Percentiles rank a stretch among this genome's conserved stretches.
Evolutionary conservation across 129 eudicot species (phyloP).

Genomic region (Lactuca sativa): DNA sequence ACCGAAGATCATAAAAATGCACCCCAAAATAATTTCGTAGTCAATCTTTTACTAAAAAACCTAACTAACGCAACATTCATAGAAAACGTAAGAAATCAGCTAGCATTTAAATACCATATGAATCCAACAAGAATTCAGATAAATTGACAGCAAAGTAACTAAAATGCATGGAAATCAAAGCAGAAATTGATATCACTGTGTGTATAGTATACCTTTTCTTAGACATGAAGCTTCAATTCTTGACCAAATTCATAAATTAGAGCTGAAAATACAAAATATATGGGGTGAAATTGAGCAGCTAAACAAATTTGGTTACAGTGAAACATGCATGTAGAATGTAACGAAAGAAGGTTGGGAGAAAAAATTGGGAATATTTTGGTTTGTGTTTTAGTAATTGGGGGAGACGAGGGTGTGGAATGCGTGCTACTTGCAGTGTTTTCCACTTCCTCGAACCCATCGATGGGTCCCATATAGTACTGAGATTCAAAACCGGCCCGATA

Average conservation of each 20-base stretch:
- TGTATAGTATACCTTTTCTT: neutral
- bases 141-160: conserved; percentile 17
- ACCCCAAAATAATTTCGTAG: neutral
- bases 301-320: neutral
- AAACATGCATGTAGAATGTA: conserved; percentile 23
- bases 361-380: conserved; percentile 16
- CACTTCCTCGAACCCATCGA: conserved; percentile 33
- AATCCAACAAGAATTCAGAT: neutral
- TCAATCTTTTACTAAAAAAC: conserved; percentile 8
- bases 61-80: neutral
- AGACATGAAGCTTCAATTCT: conserved; percentile 19
- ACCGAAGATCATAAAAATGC: conserved; percentile 17
- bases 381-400: neutral
- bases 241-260: conserved; percentile 1
- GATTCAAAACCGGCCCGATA: neutral
- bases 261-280: neutral
- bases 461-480: conserved; percentile 16
- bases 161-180: conserved; percentile 16
- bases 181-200: conserved; percentile 4
- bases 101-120: neutral
- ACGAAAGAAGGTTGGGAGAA: conserved; percentile 4
- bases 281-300: conserved; percentile 6
- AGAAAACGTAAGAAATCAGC: conserved; percentile 4
- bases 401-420: conserved; percentile 36
- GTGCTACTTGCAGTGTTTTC: conserved; percentile 30